Percentiles rank a stretch among this genome's conserved stretches.
Conservation (phyloP, 306 rosid genomes). For the Clitoria ternatea region DNA sequence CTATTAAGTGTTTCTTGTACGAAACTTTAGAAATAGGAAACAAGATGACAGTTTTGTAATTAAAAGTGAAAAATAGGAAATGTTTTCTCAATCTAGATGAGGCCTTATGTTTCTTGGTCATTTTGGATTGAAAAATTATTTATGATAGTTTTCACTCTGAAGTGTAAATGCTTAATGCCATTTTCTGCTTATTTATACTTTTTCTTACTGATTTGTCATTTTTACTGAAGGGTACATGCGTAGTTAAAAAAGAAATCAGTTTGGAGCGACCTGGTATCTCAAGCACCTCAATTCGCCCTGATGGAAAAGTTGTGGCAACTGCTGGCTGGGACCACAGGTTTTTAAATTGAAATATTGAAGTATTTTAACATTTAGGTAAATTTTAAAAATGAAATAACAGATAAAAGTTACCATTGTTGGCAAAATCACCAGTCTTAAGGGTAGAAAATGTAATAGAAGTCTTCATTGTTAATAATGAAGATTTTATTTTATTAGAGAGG, state of each 20-base stretch:
- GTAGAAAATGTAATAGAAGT: not conserved
- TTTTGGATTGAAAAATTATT: not conserved
- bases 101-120: slow-evolving; percentile 12
- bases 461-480: not conserved
- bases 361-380: not conserved
- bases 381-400: too few species aligned
- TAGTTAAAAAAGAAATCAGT: slow-evolving; percentile 62
- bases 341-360: slow-evolving; percentile 4
- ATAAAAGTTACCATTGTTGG: not conserved
- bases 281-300: slow-evolving; percentile 74
- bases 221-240: slow-evolving; percentile 56
- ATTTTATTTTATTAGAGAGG: too few species aligned
- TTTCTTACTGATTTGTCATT: not conserved
- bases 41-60: too few species aligned
- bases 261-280: slow-evolving; percentile 90
- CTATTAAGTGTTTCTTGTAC: too few species aligned
- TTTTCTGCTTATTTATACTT: slow-evolving; percentile 3
- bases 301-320: slow-evolving; percentile 76
- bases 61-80: too few species aligned
- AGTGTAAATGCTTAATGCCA: not conserved
- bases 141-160: slow-evolving; percentile 9
- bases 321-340: slow-evolving; percentile 99
- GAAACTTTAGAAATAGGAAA: too few species aligned
- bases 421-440: not conserved
- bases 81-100: too few species aligned